Base-by-base conservation (phyloP, 208 protist species). In the Leishmania lainsoni region DNA sequence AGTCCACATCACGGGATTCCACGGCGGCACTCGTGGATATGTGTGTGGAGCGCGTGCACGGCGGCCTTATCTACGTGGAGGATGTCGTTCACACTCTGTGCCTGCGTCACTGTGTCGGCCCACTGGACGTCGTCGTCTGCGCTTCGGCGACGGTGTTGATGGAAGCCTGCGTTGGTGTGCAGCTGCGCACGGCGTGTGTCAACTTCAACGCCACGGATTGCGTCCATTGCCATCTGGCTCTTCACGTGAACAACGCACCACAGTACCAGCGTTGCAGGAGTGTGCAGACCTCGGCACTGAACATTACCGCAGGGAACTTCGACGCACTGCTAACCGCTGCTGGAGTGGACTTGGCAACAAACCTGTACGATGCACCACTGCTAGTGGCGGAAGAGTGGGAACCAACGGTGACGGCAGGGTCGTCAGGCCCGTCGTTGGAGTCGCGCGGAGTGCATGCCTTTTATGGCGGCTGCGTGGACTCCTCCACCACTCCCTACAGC, bases 201-300 rank as follows among this genome's bases (percentile, higher is more conserved):
- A 59, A 81, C 45, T 92, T 96, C 71, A 79, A 70, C 8, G 91
- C 92, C 0, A 81, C 66, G 0, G 79, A 94, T 71, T 97, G 90
- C 66, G 83, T 83, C 5, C 79, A 85, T 45, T 96, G 92, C 81
- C 91, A 95, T 77, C 61, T 90, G 42, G 91, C 94, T 12, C 86
- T 95, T n/a, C 91, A 96, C 79, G 89, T 93, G 5, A 96, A 96
- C 79, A 86, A 83, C 22, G 72, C 42, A 0, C 94, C 94, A 29
- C 78, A 63, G 59, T 95, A 91, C 77, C 76, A 87, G 52, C 81
- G 81, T 26, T 95, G 94, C 77, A 76, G 78, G 8, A 75, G 72
- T 35, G 90, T 97, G 84, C 78, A 87, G 39, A 83, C 87, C 12
- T 96, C 93, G 5, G 84, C 89, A 45, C 81, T 94, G 22, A 96